phyloP scores from a whole-genome alignment of 495 filamentous ascomycete species.

The Chaetomium tenue region DNA sequence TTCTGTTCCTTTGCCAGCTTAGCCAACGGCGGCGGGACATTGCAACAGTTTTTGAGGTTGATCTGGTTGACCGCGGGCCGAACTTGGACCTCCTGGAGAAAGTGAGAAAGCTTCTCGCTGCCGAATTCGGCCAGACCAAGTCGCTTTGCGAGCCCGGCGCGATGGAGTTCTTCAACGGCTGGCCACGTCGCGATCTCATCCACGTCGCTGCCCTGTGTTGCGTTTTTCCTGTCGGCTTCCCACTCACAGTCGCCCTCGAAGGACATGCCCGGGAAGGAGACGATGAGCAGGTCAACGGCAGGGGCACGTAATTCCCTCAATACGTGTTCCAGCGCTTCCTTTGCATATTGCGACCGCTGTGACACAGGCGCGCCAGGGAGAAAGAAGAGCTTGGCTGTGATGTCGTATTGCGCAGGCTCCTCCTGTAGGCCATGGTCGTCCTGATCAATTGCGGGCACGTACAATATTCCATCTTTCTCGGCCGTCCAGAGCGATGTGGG shows the following conservation, averaged over 20 bases:
- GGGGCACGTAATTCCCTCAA: constrained; percentile 70
- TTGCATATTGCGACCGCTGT: constrained; percentile 62
- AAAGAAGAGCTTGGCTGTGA: constrained; percentile 92
- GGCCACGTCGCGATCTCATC: constrained; percentile 65
- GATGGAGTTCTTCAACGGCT: constrained; percentile 70
- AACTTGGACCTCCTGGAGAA: constrained; percentile 58
- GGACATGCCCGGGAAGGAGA: constrained; percentile 88
- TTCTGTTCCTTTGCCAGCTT: constrained; percentile 77
- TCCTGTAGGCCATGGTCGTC: constrained; percentile 67
- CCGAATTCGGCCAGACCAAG: constrained; percentile 92
- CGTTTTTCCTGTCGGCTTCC: constrained; percentile 63
- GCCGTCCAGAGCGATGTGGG: constrained; percentile 61
- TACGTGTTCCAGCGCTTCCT: constrained; percentile 75
- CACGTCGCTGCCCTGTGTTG: constrained; percentile 60
- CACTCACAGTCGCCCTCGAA: constrained; percentile 92
- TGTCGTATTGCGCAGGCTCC: constrained; percentile 79
- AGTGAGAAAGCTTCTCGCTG: constrained; percentile 66
- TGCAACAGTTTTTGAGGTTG: constrained; percentile 94
- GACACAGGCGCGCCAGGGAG: constrained; percentile 64
- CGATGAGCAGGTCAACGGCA: constrained; percentile 82
- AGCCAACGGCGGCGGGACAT: constrained; percentile 85
- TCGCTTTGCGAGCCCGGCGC: constrained; percentile 64
- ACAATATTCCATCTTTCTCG: constrained; percentile 57
- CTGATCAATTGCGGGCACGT: constrained; percentile 76
- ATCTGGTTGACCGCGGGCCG: constrained; percentile 91